These are phyloP conservation scores for Orychophragmus violaceus DNA, from an alignment of 345 rosid genomes.

Conservation along the genomic window DNA sequence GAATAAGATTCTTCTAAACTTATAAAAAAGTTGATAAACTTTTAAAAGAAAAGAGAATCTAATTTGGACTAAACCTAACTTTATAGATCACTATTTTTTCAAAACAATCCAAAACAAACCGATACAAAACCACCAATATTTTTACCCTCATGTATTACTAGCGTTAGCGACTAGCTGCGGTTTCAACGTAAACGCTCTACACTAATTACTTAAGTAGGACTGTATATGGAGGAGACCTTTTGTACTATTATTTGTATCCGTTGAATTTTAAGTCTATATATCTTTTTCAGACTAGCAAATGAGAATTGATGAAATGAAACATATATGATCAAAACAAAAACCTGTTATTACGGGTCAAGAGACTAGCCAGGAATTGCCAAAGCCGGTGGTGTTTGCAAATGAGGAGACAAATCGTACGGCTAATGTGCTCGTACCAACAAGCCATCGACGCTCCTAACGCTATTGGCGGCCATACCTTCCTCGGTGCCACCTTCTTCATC, in stretches of 20 bases:
- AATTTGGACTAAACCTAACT: constrained; percentile 1
- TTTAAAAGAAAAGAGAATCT: not conserved
- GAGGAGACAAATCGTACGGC: constrained; percentile 74
- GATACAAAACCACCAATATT: not conserved
- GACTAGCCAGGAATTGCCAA: constrained; percentile 80
- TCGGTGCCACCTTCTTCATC: constrained; percentile 75
- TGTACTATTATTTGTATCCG: not conserved
- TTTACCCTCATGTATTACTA: not conserved
- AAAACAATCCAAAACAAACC: not conserved
- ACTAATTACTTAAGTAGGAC: not conserved
- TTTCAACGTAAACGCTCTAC: not conserved
- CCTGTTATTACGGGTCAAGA: constrained; percentile 77
- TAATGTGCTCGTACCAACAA: constrained; percentile 94
- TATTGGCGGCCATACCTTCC: constrained; percentile 82
- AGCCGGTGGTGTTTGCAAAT: constrained; percentile 84
- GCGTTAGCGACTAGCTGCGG: not conserved
- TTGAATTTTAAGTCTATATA: not conserved
- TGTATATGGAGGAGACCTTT: no score
- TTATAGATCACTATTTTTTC: not conserved
- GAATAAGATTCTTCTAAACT: not conserved
- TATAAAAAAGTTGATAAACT: not conserved
- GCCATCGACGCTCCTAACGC: constrained; percentile 85
- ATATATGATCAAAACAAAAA: not conserved
- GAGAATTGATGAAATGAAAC: not conserved
- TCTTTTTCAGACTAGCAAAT: not conserved